These are phyloP conservation scores for Trichosporon sp. DNA, from an alignment of 1,284 basidiomycete species.

Conservation along the genomic window DNA sequence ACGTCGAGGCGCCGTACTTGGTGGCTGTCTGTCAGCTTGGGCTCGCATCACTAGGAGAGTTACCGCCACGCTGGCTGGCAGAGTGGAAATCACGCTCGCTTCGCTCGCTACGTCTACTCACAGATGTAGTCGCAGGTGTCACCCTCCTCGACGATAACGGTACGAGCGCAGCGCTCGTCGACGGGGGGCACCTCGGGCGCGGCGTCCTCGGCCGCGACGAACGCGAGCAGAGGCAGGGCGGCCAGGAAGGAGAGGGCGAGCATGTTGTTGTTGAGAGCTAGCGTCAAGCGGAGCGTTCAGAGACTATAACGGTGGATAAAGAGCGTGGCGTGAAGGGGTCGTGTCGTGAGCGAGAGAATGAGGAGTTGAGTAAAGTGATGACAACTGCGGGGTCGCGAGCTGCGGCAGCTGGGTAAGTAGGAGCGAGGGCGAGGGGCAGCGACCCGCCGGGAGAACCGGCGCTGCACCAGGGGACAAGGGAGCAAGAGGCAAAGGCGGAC, in stretches of 20 bases:
- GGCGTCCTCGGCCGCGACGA: not conserved
- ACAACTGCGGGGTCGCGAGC: not conserved
- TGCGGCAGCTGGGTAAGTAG: not conserved
- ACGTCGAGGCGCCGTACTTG: conserved; percentile 49
- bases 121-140: conserved; percentile 51
- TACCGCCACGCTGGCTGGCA: too few relatives aligned
- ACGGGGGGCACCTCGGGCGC: not conserved
- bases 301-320: not conserved
- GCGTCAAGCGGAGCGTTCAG: not conserved
- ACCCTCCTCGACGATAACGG: conserved; percentile 41
- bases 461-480: not conserved
- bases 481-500: too few relatives aligned
- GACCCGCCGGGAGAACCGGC: too few relatives aligned
- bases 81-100: not conserved
- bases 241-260: not conserved
- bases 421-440: not conserved
- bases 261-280: not conserved
- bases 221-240: not conserved
- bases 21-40: conserved; percentile 30
- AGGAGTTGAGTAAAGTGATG: not conserved
- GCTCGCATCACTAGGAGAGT: too few relatives aligned
- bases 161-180: conserved; percentile 39
- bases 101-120: conserved; percentile 27
- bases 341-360: not conserved
- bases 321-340: not conserved